A percentile compares a stretch with the other conserved stretches of the same genome.
These are phyloP conservation scores for Croton laevigatus DNA, from an alignment of 441 rosid genomes.

Conservation along the genomic window DNA sequence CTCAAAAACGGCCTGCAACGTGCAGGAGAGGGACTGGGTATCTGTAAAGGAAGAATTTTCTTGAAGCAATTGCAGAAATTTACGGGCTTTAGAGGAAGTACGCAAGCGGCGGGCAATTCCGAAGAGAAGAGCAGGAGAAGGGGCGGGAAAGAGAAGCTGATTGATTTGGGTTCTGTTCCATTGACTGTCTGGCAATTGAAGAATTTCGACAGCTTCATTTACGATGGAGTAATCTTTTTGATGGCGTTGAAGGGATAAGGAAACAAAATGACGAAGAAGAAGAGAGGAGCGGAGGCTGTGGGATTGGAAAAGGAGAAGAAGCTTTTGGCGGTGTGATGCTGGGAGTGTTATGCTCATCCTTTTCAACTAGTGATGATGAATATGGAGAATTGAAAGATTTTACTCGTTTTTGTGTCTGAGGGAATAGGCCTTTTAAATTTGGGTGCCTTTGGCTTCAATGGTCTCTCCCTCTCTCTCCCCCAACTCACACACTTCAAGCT, in stretches of 20 bases:
- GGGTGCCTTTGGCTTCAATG: too few relatives aligned
- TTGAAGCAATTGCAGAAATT: constrained; percentile 48
- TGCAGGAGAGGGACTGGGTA: constrained; percentile 34
- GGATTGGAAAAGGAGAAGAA: constrained; percentile 21
- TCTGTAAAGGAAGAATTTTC: constrained; percentile 30
- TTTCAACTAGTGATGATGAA: background rate
- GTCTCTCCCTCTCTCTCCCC: background rate
- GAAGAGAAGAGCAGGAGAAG: constrained; percentile 36
- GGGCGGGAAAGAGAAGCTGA: constrained; percentile 30
- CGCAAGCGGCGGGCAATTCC: constrained; percentile 51
- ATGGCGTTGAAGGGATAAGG: constrained; percentile 11
- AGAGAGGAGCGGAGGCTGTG: background rate
- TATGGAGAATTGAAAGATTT: background rate
- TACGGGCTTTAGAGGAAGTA: constrained; percentile 47
- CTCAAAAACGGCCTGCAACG: constrained; percentile 54
- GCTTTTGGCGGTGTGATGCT: constrained; percentile 27
- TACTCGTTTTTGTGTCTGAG: background rate
- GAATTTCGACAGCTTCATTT: constrained; percentile 37
- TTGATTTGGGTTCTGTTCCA: constrained; percentile 52
- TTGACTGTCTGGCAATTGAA: constrained; percentile 40
- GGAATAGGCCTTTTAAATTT: too few relatives aligned
- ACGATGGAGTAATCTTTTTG: constrained; percentile 26
- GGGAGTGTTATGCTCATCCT: constrained; percentile 21
- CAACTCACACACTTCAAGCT: background rate
- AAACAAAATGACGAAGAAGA: constrained; percentile 23